Evolutionary conservation across 345 rosid species (phyloP).

Genomic region (Pugionium dolabratum): DNA sequence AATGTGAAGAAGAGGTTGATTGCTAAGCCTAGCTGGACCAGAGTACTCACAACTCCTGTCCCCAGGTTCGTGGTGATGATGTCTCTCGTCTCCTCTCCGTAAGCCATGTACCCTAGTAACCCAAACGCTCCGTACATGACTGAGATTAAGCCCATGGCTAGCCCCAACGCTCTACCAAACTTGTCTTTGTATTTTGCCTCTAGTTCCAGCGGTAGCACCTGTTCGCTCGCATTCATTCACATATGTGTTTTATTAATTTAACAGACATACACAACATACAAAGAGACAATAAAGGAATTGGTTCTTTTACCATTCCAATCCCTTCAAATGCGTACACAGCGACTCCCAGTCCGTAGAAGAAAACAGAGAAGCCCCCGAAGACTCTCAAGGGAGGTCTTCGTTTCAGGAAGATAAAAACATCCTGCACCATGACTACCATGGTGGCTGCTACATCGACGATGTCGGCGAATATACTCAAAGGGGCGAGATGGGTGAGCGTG

Average conservation of each 20-base stretch:
- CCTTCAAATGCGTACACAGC: conserved; percentile 83
- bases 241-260: neutral
- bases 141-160: conserved; percentile 57
- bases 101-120: conserved; percentile 65
- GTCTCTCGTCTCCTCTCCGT: conserved; percentile 69
- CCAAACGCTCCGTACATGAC: conserved; percentile 62
- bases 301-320: conserved; percentile 52
- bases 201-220: conserved; percentile 59
- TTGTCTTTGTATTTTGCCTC: conserved; percentile 59
- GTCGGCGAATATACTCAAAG: conserved; percentile 80
- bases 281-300: neutral
- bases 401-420: conserved; percentile 45
- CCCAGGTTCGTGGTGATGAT: conserved; percentile 72
- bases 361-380: conserved; percentile 61
- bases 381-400: conserved; percentile 50
- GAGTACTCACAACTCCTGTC: conserved; percentile 54
- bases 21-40: conserved; percentile 62
- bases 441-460: conserved; percentile 69
- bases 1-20: conserved; percentile 68
- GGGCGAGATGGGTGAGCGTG: conserved; percentile 69
- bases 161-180: conserved; percentile 56
- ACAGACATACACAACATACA: neutral
- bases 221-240: neutral
- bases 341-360: conserved; percentile 70
- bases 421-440: conserved; percentile 64